Evolutionary conservation across 75 land plant species (phyloP).

Genomic region (Larix kaempferi): DNA sequence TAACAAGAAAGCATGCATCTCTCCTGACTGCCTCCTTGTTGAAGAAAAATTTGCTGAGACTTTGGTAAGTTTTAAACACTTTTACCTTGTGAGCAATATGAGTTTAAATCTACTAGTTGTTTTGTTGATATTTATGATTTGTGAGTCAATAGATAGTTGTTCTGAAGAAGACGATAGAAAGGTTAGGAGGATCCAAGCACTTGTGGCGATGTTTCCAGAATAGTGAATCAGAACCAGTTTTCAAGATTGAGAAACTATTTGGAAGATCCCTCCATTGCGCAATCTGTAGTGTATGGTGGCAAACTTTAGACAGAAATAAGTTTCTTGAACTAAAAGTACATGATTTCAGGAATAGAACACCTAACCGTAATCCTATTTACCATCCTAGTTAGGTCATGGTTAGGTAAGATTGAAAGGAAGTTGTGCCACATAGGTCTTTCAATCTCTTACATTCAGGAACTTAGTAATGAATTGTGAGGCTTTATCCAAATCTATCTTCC

Average conservation of each 20-base stretch:
- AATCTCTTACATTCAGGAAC: too few relatives aligned
- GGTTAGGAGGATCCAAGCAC: conserved; percentile 43
- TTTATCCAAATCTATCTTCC: too few relatives aligned
- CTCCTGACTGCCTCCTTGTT: conserved; percentile 74
- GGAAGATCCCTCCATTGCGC: conserved; percentile 49
- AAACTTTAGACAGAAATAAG: too few relatives aligned
- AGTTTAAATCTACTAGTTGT: not conserved
- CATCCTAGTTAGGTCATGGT: too few relatives aligned
- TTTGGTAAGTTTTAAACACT: conserved; percentile 37
- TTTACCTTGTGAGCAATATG: not conserved
- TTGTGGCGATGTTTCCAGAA: conserved; percentile 34
- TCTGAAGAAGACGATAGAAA: conserved; percentile 35
- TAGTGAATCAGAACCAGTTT: conserved; percentile 63
- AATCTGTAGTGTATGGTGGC: conserved; percentile 75
- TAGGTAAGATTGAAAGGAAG: too few relatives aligned
- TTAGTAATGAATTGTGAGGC: too few relatives aligned
- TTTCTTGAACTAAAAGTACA: too few relatives aligned
- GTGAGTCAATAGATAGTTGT: conserved; percentile 34
- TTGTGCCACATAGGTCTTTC: too few relatives aligned
- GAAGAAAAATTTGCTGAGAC: conserved; percentile 30
- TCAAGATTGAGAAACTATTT: conserved; percentile 45
- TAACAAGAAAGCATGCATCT: conserved; percentile 79
- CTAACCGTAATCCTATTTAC: too few relatives aligned
- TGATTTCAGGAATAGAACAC: too few relatives aligned
- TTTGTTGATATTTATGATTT: too few relatives aligned